These are phyloP conservation scores for Bathelium albidoporum DNA, from an alignment of 495 filamentous ascomycete genomes.

Conservation along the genomic window DNA sequence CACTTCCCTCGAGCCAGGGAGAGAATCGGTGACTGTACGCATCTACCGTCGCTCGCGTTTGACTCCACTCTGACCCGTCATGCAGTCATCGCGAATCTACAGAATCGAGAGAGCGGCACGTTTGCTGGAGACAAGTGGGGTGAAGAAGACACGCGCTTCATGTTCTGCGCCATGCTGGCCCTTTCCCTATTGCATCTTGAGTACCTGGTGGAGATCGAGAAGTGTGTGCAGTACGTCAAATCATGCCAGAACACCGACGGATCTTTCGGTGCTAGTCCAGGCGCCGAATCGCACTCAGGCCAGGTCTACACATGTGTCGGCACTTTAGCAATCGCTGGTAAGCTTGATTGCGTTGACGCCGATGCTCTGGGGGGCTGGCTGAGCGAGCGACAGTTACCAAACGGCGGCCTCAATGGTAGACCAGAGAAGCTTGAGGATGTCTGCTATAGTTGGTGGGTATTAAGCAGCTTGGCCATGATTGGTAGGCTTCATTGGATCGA, in stretches of 20 bases:
- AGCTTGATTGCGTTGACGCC: conserved; percentile 71
- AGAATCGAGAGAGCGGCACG: conserved; percentile 68
- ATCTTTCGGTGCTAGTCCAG: conserved; percentile 78
- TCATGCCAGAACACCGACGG: conserved; percentile 87
- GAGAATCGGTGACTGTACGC: conserved; percentile 64
- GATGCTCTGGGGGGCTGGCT: conserved; percentile 82
- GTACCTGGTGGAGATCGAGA: conserved; percentile 57
- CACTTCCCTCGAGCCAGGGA: conserved; percentile 54
- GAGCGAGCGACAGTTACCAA: conserved; percentile 78
- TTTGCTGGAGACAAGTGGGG: conserved; percentile 96
- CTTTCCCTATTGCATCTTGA: conserved; percentile 69
- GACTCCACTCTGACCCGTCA: conserved; percentile 7
- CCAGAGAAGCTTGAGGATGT: conserved; percentile 95
- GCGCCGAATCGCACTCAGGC: conserved; percentile 83
- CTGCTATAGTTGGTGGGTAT: conserved; percentile 98
- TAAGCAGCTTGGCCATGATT: conserved; percentile 81
- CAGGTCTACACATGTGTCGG: conserved; percentile 95
- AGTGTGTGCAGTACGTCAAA: conserved; percentile 66
- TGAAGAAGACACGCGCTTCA: conserved; percentile 86
- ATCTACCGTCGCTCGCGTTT: neutral
- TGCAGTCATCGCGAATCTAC: conserved; percentile 68
- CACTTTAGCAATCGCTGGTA: conserved; percentile 69
- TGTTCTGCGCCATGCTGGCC: conserved; percentile 79
- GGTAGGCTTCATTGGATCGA: conserved; percentile 87
- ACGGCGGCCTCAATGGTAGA: conserved; percentile 83